Evolutionary conservation across 2,329 filamentous ascomycete genomes (phyloP), one percentile per base, ranked within the genome.

Genomic region (Ascochyta lentis): DNA sequence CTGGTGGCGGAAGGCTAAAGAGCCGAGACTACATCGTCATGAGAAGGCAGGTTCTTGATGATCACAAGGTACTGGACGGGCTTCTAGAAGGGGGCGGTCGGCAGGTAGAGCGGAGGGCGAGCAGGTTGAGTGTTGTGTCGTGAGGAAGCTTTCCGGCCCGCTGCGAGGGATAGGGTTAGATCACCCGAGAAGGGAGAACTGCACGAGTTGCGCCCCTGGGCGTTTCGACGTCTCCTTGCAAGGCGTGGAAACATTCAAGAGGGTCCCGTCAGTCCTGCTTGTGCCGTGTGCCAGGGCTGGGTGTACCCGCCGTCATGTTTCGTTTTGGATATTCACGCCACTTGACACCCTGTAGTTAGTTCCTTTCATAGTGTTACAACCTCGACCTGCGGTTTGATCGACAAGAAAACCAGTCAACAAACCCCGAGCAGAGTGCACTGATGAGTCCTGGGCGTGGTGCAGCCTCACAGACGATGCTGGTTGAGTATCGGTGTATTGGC

Each of bases 1-100:
- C 34, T 41, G 46, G 52, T 8, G 40, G 52, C 52, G 52, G 52
- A 55, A 55, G 34, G 41, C 33, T 33, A 41, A 49, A 41, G 27
- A 31, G 29, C 52, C 41, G 46, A 37, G 29, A 34, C 29, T 33
- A 16, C 5, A 16, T 5, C 23, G 19, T 12, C 29, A 31, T 15
- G 12, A 15, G 3, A 33, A 24, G 15, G 22, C 26, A 2, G 16
- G 16, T 16, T 27, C 29, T 40, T 16, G 29, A 31, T 46, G 41
- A 46, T 55, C 52, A 49, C 52, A 37, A 41, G 46, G 41, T 45
- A 7, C 27, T 16, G 2, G 3, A 12, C n/a, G 29, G 34, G 26
- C 16, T 55, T 55, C 45, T 12, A 22, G 40, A 45, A 49, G 34
- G n/a, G n/a, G 6, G 22, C 16, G 6, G 41, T 34, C 35, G 34